Evolutionary conservation across 352 stramenopile species (phyloP), one percentile per base, ranked within the genome.

Genomic region (Pythium dissimile): DNA sequence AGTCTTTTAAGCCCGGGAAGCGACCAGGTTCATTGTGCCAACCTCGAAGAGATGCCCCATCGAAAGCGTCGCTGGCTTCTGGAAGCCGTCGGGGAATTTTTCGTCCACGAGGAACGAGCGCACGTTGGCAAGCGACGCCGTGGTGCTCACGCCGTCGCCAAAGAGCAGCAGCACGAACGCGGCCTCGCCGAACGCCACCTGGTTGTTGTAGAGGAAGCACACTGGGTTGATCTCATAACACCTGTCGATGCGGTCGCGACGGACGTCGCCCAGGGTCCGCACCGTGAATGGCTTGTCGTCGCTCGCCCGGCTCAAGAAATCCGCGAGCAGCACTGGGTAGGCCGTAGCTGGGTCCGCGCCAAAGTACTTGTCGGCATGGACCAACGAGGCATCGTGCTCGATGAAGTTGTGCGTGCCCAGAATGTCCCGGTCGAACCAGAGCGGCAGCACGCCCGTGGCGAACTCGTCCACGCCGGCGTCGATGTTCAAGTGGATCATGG

Each of bases 391-490:
- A 37, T 86, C 75, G 52, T 80, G 75, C 50, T 83, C 75, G 26
- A 79, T 66, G 15, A 59, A 53, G 54, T 71, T 73, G 66, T 82
- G 75, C 7, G 56, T 69, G 50, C 59, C 42, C 16, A 86, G 68
- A 37, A 75, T 62, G 27, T 41, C 32, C 10, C 47, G 37, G 35
- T 57, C 49, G 37, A 57, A 57, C 13, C 24, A 28, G 3, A n/a
- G 23, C 20, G 49, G 49, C 35, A 46, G 34, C 34, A 47, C 34
- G n/a, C 49, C 47, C 35, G 47, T 37, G 35, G 43, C 26, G 20
- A 23, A 27, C 35, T 47, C 27, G 23, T 34, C 49, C 38, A 84
- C 50, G 11, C 46, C 35, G 16, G 37, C 18, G 28, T 64, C 71
- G 31, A 80, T 45, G 62, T 75, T 80, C 48, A 62, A 80, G 15